Percentiles rank a stretch among this genome's conserved stretches.
phyloP scores from a whole-genome alignment of 148 eudicot genomes.

The Tetragonia tetragonoides region DNA sequence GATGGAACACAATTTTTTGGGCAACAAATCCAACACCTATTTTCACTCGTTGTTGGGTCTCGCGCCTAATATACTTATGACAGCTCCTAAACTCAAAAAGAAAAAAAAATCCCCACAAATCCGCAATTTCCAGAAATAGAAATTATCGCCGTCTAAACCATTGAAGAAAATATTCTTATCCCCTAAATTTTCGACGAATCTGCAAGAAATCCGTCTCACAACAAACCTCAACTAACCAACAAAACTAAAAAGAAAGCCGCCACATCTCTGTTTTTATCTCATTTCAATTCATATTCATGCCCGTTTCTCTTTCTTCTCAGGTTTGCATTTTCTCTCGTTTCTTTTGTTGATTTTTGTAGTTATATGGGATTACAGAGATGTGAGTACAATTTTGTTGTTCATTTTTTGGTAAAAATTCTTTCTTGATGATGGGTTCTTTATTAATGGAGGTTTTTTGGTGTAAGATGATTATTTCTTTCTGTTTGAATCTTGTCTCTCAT shows the following conservation, averaged over 20 bases:
- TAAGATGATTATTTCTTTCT: background rate
- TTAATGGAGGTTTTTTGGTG: background rate
- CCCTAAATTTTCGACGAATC: conserved; percentile 24
- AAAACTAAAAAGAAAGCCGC: background rate
- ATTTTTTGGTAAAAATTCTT: background rate
- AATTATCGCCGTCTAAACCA: background rate
- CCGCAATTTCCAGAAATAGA: conserved; percentile 3
- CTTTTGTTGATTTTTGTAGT: background rate
- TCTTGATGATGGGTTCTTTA: background rate
- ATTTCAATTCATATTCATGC: background rate
- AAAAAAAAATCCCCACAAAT: background rate
- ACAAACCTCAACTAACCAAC: background rate
- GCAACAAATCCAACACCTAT: too few relatives aligned
- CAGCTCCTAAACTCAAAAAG: background rate
- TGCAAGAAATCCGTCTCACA: conserved; percentile 20
- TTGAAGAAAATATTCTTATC: background rate
- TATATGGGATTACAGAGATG: background rate
- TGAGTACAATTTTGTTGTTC: background rate
- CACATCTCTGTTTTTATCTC: background rate
- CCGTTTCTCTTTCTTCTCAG: background rate
- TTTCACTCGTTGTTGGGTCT: too few relatives aligned
- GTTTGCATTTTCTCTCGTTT: background rate
- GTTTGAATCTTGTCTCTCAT: background rate
- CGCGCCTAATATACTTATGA: background rate
- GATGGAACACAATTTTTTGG: too few relatives aligned